Percentiles rank a stretch among this genome's conserved stretches.
Conservation (phyloP, 306 rosid genomes). For the Rosa rugosa region DNA sequence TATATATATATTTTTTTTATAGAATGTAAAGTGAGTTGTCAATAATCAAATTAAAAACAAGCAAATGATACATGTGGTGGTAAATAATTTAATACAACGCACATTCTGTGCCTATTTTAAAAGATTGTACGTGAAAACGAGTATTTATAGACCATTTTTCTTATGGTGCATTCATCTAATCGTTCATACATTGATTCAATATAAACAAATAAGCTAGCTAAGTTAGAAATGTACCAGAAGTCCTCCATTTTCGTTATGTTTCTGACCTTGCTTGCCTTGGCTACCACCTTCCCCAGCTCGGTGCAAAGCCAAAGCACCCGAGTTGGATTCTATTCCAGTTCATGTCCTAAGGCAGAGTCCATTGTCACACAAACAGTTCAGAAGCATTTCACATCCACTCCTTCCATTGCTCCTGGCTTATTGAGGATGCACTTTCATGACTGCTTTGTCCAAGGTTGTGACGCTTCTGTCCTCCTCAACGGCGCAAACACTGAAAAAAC, state of each 20-base stretch:
- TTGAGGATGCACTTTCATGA: slow-evolving; percentile 29
- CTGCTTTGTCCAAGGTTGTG: slow-evolving; percentile 31
- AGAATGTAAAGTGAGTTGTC: too few species aligned
- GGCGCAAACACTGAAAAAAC: slow-evolving; percentile 18
- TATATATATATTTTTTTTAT: too few species aligned
- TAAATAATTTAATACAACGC: too few species aligned
- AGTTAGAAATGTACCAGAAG: not conserved
- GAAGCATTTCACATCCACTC: slow-evolving; percentile 13
- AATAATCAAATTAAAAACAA: too few species aligned
- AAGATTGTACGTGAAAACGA: too few species aligned
- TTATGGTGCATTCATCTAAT: too few species aligned
- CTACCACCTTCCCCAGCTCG: slow-evolving; percentile 4
- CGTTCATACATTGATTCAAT: too few species aligned
- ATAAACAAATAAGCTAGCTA: too few species aligned
- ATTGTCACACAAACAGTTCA: slow-evolving; percentile 11
- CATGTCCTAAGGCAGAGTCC: slow-evolving; percentile 20
- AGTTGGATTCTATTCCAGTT: slow-evolving; percentile 18
- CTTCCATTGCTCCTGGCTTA: slow-evolving; percentile 12
- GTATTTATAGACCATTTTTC: too few species aligned
- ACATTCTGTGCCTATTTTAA: too few species aligned
- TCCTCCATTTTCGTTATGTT: not conserved
- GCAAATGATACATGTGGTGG: too few species aligned
- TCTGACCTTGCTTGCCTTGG: not conserved
- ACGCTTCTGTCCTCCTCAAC: slow-evolving; percentile 20
- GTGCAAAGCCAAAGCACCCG: slow-evolving; percentile 18